phyloP scores from a whole-genome alignment of 768 basidiomycete species.

The Hygrocybe punicea region DNA sequence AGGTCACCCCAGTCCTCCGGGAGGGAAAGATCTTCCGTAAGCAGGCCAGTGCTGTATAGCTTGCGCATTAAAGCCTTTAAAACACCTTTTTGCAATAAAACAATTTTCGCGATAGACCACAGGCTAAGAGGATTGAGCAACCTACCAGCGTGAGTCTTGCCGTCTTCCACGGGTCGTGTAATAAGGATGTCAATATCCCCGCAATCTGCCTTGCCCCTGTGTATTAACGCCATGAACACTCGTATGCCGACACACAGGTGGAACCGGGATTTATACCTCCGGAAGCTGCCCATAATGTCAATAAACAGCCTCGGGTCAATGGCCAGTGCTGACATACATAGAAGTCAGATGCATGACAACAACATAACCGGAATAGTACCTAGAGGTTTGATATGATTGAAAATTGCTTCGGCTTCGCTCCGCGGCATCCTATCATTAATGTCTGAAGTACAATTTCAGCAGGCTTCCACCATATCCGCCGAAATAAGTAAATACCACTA shows the following conservation, averaged over 20 bases:
- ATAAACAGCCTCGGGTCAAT: constrained; percentile 71
- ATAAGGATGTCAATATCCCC: constrained; percentile 93
- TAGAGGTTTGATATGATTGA: constrained; percentile 64
- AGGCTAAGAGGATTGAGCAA: neutral
- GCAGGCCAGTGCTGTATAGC: constrained; percentile 55
- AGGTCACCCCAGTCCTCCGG: constrained; percentile 65
- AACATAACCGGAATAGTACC: constrained; percentile 42
- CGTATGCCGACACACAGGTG: neutral
- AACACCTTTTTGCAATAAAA: constrained; percentile 47
- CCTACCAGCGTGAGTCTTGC: constrained; percentile 67
- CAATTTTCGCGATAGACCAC: constrained; percentile 3
- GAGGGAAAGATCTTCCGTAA: constrained; percentile 77
- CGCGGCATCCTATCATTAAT: constrained; percentile 85
- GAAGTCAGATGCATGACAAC: neutral
- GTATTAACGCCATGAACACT: constrained; percentile 1
- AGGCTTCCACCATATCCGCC: neutral
- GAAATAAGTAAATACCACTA: constrained; percentile 10
- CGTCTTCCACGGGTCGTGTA: constrained; percentile 69
- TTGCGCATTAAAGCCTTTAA: constrained; percentile 54
- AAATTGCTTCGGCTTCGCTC: constrained; percentile 71
- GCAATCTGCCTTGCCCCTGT: constrained; percentile 75
- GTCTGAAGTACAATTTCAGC: constrained; percentile 42
- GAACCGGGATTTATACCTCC: constrained; percentile 46
- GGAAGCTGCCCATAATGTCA: constrained; percentile 90
- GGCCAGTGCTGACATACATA: constrained; percentile 47